A percentile compares a stretch with the other conserved stretches of the same genome.
Evolutionary conservation across 2,329 filamentous ascomycete species (phyloP).

Genomic region (Phialophora chinensis): DNA sequence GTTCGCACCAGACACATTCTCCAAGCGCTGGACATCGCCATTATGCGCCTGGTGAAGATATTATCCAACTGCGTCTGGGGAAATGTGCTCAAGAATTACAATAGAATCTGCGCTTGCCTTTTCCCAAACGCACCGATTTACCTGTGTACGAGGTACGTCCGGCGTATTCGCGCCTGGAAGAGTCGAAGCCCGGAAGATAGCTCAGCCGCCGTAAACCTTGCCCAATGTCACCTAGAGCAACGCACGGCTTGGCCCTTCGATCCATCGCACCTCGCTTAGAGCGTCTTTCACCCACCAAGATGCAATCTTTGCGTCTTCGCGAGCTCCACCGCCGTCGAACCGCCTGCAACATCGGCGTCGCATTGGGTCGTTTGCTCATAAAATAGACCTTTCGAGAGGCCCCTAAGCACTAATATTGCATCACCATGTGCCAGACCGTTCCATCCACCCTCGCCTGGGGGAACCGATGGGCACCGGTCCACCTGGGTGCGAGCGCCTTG

Average conservation of each 20-base stretch:
- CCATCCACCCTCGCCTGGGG: conserved; percentile 6
- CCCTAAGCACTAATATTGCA: conserved; percentile 2
- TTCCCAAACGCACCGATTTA: not conserved
- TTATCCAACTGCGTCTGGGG: not conserved
- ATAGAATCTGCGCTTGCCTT: too few species aligned
- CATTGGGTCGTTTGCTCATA: conserved; percentile 5
- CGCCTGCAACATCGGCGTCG: conserved; percentile 1
- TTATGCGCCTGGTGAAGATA: not conserved
- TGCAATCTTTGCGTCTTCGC: conserved; percentile 13
- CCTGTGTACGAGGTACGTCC: not conserved
- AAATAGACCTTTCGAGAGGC: not conserved
- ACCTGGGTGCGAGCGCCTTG: not conserved
- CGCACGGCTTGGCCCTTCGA: not conserved
- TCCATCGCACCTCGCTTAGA: conserved; percentile 22
- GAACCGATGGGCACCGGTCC: not conserved
- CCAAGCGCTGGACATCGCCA: not conserved
- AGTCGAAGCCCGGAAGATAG: conserved; percentile 9
- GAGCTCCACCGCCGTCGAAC: conserved; percentile 15
- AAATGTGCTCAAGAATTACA: too few species aligned
- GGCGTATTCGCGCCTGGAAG: not conserved
- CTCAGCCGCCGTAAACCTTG: conserved; percentile 29
- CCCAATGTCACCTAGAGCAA: conserved; percentile 21
- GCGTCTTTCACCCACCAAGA: conserved; percentile 9
- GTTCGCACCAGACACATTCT: too few species aligned
- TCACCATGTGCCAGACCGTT: conserved; percentile 1